Evolutionary conservation across 108 stramenopile species (phyloP).

Genomic region (Cyclotella kingstonii): DNA sequence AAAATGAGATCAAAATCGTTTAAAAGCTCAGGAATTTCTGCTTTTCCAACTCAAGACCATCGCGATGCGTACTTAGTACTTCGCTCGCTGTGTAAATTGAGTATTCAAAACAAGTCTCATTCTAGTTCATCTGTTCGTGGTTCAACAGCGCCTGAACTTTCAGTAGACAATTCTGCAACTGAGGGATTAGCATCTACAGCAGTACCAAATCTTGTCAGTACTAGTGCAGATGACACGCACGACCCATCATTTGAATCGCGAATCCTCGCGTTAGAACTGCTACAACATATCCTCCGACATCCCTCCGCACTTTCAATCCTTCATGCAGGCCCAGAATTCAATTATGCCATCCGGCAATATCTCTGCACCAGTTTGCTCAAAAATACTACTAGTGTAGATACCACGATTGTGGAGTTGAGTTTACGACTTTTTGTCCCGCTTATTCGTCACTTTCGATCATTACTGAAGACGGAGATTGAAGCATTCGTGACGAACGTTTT

Average conservation of each 20-base stretch:
- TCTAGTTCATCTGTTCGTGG: background rate
- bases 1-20: background rate
- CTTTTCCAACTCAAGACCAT: slow-evolving; percentile 88
- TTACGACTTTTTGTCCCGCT: slow-evolving; percentile 93
- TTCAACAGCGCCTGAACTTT: slow-evolving; percentile 5
- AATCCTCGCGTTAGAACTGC: slow-evolving; percentile 90
- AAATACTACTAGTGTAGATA: slow-evolving; percentile 88
- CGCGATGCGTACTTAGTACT: slow-evolving; percentile 94
- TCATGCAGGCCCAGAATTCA: slow-evolving; percentile 75
- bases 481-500: slow-evolving; percentile 98
- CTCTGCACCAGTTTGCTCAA: slow-evolving; percentile 91
- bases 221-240: slow-evolving; percentile 21
- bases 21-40: slow-evolving; percentile 4
- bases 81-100: slow-evolving; percentile 92
- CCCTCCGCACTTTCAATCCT: slow-evolving; percentile 65
- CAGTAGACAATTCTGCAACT: slow-evolving; percentile 8
- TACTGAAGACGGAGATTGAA: slow-evolving; percentile 93
- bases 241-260: slow-evolving; percentile 84
- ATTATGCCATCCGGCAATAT: slow-evolving; percentile 89
- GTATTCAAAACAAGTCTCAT: slow-evolving; percentile 62
- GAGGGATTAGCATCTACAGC: background rate
- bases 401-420: slow-evolving; percentile 86
- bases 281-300: slow-evolving; percentile 83
- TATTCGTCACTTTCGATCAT: slow-evolving; percentile 84
- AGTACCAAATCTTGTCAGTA: background rate